Percentiles rank a stretch among this genome's conserved stretches.
Conservation (phyloP, 2,329 filamentous ascomycete species). For the Thelonectria discophora region DNA sequence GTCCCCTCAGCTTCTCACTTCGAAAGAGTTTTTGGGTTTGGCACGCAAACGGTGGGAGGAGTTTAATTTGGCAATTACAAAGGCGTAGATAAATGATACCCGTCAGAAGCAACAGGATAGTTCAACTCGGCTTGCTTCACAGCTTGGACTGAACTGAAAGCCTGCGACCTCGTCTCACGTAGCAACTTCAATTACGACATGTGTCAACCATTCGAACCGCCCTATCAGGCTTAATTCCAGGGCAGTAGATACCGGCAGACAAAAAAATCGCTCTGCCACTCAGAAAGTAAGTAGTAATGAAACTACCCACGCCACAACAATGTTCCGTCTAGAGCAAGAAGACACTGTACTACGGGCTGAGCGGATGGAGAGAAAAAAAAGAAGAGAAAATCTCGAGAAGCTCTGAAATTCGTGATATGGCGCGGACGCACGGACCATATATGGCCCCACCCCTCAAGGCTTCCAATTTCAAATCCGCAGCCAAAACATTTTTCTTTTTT, state of each 20-base stretch:
- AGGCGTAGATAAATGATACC: constrained; percentile 44
- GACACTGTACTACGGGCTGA: constrained; percentile 45
- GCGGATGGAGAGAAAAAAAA: constrained; percentile 41
- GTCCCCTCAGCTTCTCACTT: constrained; percentile 70
- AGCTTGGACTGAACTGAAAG: neutral
- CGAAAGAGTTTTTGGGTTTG: constrained; percentile 62
- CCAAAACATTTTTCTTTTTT: constrained; percentile 21
- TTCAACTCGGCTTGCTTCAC: neutral
- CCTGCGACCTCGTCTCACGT: neutral
- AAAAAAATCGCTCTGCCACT: constrained; percentile 67
- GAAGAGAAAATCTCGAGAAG: constrained; percentile 43
- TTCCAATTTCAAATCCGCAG: constrained; percentile 33
- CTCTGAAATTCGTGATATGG: constrained; percentile 21
- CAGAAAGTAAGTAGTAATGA: constrained; percentile 57
- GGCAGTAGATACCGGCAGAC: constrained; percentile 88
- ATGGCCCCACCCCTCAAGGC: constrained; percentile 35
- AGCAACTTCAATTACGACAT: constrained; percentile 47
- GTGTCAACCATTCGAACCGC: constrained; percentile 87
- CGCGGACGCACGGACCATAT: constrained; percentile 36
- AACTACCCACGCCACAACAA: constrained; percentile 59
- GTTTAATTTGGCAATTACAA: constrained; percentile 45
- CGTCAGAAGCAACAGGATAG: constrained; percentile 26
- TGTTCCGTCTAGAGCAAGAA: constrained; percentile 39
- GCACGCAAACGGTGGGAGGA: constrained; percentile 49
- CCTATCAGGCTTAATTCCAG: constrained; percentile 80